These are phyloP conservation scores for Phytophthora idaei DNA, from an alignment of 352 stramenopile genomes.

Conservation along the genomic window DNA sequence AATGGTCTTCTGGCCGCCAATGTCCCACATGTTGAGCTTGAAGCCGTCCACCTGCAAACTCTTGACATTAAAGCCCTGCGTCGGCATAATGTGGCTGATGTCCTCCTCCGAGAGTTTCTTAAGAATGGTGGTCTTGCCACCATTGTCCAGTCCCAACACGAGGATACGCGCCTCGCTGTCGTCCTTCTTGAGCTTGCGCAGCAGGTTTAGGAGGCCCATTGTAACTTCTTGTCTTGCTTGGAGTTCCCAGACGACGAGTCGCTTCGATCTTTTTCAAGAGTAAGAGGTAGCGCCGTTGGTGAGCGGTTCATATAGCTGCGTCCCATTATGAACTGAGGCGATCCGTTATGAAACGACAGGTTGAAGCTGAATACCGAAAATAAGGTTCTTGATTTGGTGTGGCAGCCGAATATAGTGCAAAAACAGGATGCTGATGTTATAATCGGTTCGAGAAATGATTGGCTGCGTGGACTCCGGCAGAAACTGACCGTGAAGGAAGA, in stretches of 20 bases:
- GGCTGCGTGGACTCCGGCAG: constrained; percentile 9
- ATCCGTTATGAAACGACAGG: constrained; percentile 26
- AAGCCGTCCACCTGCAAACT: constrained; percentile 95
- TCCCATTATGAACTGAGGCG: constrained; percentile 10
- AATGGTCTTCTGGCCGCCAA: constrained; percentile 99
- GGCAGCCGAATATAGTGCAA: neutral
- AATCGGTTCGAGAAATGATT: constrained; percentile 26
- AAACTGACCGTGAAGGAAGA: neutral
- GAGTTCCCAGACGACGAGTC: constrained; percentile 16
- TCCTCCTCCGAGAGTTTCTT: constrained; percentile 97
- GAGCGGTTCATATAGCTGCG: neutral
- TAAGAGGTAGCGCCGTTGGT: constrained; percentile 25
- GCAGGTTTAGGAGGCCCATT: constrained; percentile 93
- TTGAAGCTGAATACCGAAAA: constrained; percentile 18
- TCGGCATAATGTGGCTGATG: constrained; percentile 94
- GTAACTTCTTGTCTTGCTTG: constrained; percentile 5
- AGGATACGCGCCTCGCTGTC: constrained; percentile 95
- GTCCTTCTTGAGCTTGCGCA: constrained; percentile 96
- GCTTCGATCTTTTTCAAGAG: constrained; percentile 48
- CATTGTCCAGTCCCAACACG: constrained; percentile 96
- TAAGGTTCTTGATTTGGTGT: constrained; percentile 2
- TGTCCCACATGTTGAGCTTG: constrained; percentile 98
- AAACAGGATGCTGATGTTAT: neutral
- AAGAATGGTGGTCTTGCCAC: constrained; percentile 96
- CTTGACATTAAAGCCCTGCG: constrained; percentile 97